Conservation (phyloP, 106 monocot genomes). For the Dendrobium nobile region DNA sequence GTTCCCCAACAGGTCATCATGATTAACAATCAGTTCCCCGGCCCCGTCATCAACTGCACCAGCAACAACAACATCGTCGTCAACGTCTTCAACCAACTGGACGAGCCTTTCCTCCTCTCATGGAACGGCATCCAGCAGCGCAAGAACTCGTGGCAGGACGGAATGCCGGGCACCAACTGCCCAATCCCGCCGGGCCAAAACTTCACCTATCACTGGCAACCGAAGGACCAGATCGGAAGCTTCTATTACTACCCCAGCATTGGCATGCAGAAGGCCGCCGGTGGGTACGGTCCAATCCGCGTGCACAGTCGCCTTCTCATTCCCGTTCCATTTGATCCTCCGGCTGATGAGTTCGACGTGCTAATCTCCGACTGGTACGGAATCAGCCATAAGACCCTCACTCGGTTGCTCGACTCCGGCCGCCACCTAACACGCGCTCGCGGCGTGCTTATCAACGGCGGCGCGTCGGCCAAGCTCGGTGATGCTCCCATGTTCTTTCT, state of each 20-base stretch:
- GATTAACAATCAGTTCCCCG: constrained; percentile 28
- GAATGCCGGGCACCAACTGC: constrained; percentile 41
- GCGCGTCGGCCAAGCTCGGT: background rate
- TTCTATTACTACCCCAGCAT: constrained; percentile 48
- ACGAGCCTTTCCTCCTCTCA: constrained; percentile 32
- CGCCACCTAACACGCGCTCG: constrained; percentile 15
- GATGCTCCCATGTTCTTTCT: constrained; percentile 14
- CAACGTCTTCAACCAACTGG: constrained; percentile 50
- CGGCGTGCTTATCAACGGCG: constrained; percentile 25
- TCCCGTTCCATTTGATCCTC: constrained; percentile 47
- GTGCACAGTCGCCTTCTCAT: constrained; percentile 43
- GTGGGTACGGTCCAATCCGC: constrained; percentile 41
- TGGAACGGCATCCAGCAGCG: constrained; percentile 53
- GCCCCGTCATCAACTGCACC: constrained; percentile 30
- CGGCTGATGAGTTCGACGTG: constrained; percentile 41
- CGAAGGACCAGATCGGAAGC: constrained; percentile 57
- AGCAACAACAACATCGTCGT: constrained; percentile 32
- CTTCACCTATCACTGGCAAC: constrained; percentile 47
- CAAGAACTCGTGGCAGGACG: constrained; percentile 58
- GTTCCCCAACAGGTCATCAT: constrained; percentile 20
- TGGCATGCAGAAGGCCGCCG: constrained; percentile 37
- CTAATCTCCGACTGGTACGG: constrained; percentile 51
- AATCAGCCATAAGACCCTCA: constrained; percentile 17
- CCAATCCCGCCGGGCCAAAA: constrained; percentile 40
- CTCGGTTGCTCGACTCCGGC: constrained; percentile 17